phyloP scores from a whole-genome alignment of 352 stramenopile genomes.

The Globisporangium abappressorium region DNA sequence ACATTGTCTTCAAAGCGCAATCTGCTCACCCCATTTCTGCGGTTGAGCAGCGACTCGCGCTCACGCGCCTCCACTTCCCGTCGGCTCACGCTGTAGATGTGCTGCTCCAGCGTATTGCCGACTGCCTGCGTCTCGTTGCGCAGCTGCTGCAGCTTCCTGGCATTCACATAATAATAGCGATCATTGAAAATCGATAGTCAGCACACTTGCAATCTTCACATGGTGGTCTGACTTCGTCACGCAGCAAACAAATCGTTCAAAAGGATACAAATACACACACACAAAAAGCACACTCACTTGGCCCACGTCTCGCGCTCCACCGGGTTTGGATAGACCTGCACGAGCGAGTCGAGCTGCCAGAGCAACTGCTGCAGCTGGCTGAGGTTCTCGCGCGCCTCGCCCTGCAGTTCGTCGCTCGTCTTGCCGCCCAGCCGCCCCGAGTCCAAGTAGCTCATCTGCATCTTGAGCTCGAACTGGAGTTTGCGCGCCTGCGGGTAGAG shows the following conservation, averaged over 20 bases:
- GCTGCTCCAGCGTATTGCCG: conserved; percentile 69
- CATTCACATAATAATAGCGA: neutral
- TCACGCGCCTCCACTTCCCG: conserved; percentile 67
- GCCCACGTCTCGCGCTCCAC: conserved; percentile 70
- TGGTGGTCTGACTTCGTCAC: too few species aligned
- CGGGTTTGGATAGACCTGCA: conserved; percentile 49
- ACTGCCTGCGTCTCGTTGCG: conserved; percentile 67
- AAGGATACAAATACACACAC: too few species aligned
- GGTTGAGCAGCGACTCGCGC: conserved; percentile 70
- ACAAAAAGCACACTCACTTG: conserved; percentile 39
- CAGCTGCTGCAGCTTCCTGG: conserved; percentile 70
- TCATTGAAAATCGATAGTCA: neutral
- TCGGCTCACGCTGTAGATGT: conserved; percentile 67
- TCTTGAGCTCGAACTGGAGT: conserved; percentile 87
- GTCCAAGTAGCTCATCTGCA: conserved; percentile 86
- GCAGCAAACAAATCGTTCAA: neutral
- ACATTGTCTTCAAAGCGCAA: neutral
- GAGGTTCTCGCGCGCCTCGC: conserved; percentile 67
- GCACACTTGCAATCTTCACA: neutral
- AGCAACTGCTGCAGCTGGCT: conserved; percentile 69
- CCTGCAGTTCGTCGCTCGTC: conserved; percentile 60
- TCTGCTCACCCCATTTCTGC: conserved; percentile 30
- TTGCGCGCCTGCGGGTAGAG: conserved; percentile 82
- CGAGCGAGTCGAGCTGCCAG: conserved; percentile 81
- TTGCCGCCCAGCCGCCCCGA: conserved; percentile 47